Evolutionary conservation across 192 early-diverging fungal species (phyloP).

Genomic region (Coemansia sp.): DNA sequence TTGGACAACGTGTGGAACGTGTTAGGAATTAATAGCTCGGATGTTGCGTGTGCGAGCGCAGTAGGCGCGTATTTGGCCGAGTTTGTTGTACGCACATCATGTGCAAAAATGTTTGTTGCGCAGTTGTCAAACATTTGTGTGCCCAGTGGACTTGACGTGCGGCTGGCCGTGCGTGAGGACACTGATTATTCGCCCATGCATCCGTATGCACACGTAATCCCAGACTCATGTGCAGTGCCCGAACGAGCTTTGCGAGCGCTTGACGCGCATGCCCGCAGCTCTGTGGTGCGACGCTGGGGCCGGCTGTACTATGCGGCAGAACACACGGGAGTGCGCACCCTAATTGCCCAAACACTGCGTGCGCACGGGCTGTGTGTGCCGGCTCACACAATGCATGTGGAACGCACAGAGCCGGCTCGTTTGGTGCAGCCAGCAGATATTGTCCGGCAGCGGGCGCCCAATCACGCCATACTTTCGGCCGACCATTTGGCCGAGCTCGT

Average conservation of each 20-base stretch:
- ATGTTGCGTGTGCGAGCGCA: slow-evolving; percentile 24
- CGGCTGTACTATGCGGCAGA: slow-evolving; percentile 26
- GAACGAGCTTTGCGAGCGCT: slow-evolving; percentile 14
- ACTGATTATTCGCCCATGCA: slow-evolving; percentile 22
- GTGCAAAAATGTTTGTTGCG: slow-evolving; percentile 15
- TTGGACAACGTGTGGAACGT: slow-evolving; percentile 25
- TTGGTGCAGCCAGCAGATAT: slow-evolving; percentile 8
- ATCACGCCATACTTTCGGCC: slow-evolving; percentile 33
- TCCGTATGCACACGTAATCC: slow-evolving; percentile 26
- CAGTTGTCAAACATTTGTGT: slow-evolving; percentile 2
- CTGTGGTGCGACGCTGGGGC: slow-evolving; percentile 35
- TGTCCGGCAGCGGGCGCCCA: slow-evolving; percentile 30
- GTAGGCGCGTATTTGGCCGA: slow-evolving; percentile 40
- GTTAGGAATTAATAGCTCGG: slow-evolving; percentile 16
- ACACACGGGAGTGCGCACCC: slow-evolving; percentile 11
- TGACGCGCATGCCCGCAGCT: slow-evolving; percentile 28
- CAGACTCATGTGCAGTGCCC: slow-evolving; percentile 13
- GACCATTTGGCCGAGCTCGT: slow-evolving; percentile 46
- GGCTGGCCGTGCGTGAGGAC: slow-evolving; percentile 23
- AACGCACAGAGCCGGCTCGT: no score
- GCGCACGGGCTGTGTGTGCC: slow-evolving; percentile 11
- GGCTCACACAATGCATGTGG: not conserved
- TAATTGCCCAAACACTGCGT: slow-evolving; percentile 14
- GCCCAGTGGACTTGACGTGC: slow-evolving; percentile 14
- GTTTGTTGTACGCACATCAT: slow-evolving; percentile 27